phyloP scores from a whole-genome alignment of 768 basidiomycete genomes.

The Gyrodon lividus region DNA sequence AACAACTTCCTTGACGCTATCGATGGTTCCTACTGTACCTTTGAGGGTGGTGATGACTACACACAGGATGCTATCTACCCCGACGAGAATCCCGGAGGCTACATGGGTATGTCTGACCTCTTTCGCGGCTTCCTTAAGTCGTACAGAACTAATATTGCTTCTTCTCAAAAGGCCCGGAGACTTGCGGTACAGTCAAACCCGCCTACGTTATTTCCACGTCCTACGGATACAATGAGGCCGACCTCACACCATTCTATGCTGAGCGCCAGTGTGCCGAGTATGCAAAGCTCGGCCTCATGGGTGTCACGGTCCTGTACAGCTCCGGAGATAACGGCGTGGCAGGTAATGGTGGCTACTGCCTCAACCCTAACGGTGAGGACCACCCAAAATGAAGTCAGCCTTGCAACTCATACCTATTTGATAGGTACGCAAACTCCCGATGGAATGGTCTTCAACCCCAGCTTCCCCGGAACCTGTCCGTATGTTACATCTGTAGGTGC shows the following conservation, averaged over 20 bases:
- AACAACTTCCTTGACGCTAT: constrained; percentile 40
- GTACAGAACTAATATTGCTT: not conserved
- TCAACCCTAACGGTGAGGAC: constrained; percentile 25
- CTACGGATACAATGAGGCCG: constrained; percentile 39
- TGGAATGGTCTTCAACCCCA: constrained; percentile 55
- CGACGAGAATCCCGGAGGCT: constrained; percentile 17
- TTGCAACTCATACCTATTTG: not conserved
- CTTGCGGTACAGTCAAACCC: constrained; percentile 39
- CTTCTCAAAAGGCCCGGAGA: constrained; percentile 14
- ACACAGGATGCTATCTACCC: constrained; percentile 28
- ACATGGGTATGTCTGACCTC: constrained; percentile 18
- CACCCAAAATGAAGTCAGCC: not conserved
- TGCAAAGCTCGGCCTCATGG: constrained; percentile 42
- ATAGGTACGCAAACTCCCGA: constrained; percentile 38
- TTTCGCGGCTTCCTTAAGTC: not conserved
- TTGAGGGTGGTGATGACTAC: constrained; percentile 36
- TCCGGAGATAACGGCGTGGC: constrained; percentile 35
- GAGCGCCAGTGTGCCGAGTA: constrained; percentile 46
- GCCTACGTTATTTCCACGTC: constrained; percentile 45
- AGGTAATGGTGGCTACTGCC: constrained; percentile 30
- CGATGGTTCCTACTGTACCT: constrained; percentile 38
- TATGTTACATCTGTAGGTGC: constrained; percentile 47
- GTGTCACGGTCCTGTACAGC: constrained; percentile 35
- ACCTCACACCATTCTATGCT: constrained; percentile 36
- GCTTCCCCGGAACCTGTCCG: constrained; percentile 45